A percentile compares a stretch with the other conserved stretches of the same genome.
Conservation (phyloP, 345 rosid genomes). For the Cardamine chenopodiifolia region DNA sequence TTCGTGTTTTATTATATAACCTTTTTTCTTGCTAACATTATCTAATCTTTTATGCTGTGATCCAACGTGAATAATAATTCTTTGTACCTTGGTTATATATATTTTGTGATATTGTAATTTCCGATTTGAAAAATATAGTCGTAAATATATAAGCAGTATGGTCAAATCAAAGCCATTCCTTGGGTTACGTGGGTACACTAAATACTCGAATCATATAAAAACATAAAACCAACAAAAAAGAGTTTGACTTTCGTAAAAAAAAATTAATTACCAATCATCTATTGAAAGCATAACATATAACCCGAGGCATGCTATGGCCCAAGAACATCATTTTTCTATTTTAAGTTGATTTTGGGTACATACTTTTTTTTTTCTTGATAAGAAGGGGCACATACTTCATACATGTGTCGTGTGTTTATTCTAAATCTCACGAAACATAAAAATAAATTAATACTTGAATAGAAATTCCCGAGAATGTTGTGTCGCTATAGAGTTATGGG, state of each 20-base stretch:
- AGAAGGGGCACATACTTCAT: constrained; percentile 9
- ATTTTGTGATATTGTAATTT: background rate
- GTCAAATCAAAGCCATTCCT: constrained; percentile 27
- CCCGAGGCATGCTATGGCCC: constrained; percentile 44
- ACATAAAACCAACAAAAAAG: background rate
- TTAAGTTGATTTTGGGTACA: constrained; percentile 7
- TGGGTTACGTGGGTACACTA: constrained; percentile 16
- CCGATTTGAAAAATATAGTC: background rate
- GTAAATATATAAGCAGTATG: constrained; percentile 9
- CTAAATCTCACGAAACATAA: constrained; percentile 18
- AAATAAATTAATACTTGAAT: background rate
- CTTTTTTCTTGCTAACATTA: background rate
- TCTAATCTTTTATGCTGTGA: background rate
- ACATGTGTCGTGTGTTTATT: constrained; percentile 33
- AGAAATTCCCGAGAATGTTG: constrained; percentile 28
- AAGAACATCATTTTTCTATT: constrained; percentile 32
- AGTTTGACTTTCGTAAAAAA: constrained; percentile 34
- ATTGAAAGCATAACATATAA: constrained; percentile 35
- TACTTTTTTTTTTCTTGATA: background rate
- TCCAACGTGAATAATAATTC: constrained; percentile 5
- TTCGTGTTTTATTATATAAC: constrained; percentile 9
- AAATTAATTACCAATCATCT: constrained; percentile 42
- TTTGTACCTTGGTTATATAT: background rate
- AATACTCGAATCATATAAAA: constrained; percentile 16
- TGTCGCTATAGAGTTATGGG: constrained; percentile 16